Evolutionary conservation across 148 eudicot genomes (phyloP).

Genomic region (Mesembryanthemum crystallinum): DNA sequence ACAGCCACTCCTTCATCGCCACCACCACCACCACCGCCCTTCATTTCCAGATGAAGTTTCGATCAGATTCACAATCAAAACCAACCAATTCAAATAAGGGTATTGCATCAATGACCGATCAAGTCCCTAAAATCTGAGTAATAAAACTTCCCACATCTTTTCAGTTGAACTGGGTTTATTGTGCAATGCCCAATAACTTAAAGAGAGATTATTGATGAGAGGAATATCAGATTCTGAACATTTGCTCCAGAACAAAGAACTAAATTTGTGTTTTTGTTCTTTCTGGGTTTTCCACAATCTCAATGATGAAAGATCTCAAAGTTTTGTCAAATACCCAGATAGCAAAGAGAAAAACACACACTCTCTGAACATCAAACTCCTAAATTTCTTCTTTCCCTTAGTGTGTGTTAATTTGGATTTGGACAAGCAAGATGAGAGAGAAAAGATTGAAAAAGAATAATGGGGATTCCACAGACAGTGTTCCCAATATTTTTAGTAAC

Average conservation of each 20-base stretch:
- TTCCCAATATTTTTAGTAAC: not conserved
- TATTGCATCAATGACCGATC: constrained; percentile 19
- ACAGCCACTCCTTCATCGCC: constrained; percentile 49
- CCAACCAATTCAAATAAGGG: constrained; percentile 23
- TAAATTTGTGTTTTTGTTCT: not conserved
- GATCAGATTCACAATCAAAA: constrained; percentile 21
- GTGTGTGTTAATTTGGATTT: not conserved
- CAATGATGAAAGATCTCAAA: constrained; percentile 19
- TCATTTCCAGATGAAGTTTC: constrained; percentile 10
- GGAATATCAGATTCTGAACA: not conserved
- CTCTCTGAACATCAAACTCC: not conserved
- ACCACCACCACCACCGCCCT: constrained; percentile 30
- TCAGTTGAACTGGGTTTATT: not conserved
- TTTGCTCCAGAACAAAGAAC: constrained; percentile 4
- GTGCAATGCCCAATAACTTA: constrained; percentile 5
- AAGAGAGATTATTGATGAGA: not conserved
- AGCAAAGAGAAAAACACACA: not conserved
- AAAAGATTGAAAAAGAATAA: not conserved
- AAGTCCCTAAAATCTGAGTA: not conserved
- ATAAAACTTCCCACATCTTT: constrained; percentile 12
- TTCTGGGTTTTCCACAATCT: constrained; percentile 27
- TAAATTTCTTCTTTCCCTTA: not conserved
- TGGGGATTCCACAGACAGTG: not conserved
- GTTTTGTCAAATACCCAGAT: constrained; percentile 13
- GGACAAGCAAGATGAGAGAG: constrained; percentile 6